Evolutionary conservation across 2,329 filamentous ascomycete species (phyloP).

Genomic region (Fusarium ramigenum): DNA sequence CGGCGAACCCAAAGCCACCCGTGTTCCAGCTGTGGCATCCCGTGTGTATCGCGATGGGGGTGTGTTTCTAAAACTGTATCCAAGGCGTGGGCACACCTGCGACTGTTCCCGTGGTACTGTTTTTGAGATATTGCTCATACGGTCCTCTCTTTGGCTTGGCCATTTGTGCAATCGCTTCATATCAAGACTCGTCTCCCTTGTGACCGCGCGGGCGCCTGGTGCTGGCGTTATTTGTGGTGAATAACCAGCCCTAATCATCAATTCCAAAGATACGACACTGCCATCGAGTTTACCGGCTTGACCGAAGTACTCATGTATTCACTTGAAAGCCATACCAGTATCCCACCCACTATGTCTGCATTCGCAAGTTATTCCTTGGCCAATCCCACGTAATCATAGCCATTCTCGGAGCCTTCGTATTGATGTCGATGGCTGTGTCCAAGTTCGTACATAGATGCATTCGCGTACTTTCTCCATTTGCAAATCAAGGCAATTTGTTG

Average conservation of each 20-base stretch:
- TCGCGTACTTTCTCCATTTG: conserved; percentile 30
- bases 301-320: conserved; percentile 18
- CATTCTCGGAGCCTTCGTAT: conserved; percentile 29
- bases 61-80: conserved; percentile 27
- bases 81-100: conserved; percentile 16
- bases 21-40: conserved; percentile 29
- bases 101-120: conserved; percentile 39
- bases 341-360: conserved; percentile 7
- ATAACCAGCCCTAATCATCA: conserved; percentile 33
- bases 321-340: conserved; percentile 8
- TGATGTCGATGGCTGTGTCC: conserved; percentile 30
- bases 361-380: conserved; percentile 9
- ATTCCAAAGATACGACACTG: conserved; percentile 29
- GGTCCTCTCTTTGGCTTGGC: conserved; percentile 22
- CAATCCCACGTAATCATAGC: conserved; percentile 28
- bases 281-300: conserved; percentile 15
- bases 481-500: conserved; percentile 11
- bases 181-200: conserved; percentile 18
- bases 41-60: conserved; percentile 32
- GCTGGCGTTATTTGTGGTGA: conserved; percentile 8
- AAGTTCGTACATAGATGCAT: conserved; percentile 24
- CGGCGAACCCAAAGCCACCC: conserved; percentile 34
- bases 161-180: conserved; percentile 27
- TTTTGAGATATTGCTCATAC: conserved; percentile 29
- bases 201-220: conserved; percentile 3